Conservation (phyloP, 2,329 filamentous ascomycete species). For the Aspergillus uvarum region DNA sequence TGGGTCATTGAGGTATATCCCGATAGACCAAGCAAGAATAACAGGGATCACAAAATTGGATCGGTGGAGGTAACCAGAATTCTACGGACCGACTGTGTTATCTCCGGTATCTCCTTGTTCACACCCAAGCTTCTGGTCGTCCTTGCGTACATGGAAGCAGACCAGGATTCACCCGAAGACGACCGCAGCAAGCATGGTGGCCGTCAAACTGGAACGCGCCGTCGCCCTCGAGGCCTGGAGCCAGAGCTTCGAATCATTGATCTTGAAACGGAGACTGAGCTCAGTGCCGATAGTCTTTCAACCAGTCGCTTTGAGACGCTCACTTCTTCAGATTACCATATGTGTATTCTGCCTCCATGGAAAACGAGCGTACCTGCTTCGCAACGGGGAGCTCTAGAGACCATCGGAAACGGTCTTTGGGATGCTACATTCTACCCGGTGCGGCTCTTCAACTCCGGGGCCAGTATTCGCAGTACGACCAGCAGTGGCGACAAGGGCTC, state of each 20-base stretch:
- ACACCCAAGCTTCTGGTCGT: constrained; percentile 87
- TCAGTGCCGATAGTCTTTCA: constrained; percentile 81
- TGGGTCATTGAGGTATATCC: constrained; percentile 93
- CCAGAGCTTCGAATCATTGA: constrained; percentile 92
- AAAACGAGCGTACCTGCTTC: constrained; percentile 64
- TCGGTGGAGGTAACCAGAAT: constrained; percentile 89
- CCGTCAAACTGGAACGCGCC: constrained; percentile 64
- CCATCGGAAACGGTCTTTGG: constrained; percentile 75
- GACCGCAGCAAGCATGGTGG: constrained; percentile 33
- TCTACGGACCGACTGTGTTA: constrained; percentile 95
- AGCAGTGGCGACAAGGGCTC: constrained; percentile 59
- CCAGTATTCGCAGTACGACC: constrained; percentile 66
- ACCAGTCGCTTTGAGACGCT: constrained; percentile 85
- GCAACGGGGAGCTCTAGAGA: constrained; percentile 72
- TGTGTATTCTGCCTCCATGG: constrained; percentile 76
- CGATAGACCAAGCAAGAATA: constrained; percentile 66
- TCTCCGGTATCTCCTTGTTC: constrained; percentile 96
- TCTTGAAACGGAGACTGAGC: constrained; percentile 74
- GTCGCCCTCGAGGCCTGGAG: constrained; percentile 74
- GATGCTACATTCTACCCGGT: constrained; percentile 87
- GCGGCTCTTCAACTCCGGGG: constrained; percentile 80
- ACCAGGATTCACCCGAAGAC: constrained; percentile 67
- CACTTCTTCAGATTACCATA: constrained; percentile 86
- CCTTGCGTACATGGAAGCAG: constrained; percentile 81
- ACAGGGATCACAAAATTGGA: constrained; percentile 69